Evolutionary conservation across 805 yeast species (phyloP).

Genomic region (Teunomyces cretensis): DNA sequence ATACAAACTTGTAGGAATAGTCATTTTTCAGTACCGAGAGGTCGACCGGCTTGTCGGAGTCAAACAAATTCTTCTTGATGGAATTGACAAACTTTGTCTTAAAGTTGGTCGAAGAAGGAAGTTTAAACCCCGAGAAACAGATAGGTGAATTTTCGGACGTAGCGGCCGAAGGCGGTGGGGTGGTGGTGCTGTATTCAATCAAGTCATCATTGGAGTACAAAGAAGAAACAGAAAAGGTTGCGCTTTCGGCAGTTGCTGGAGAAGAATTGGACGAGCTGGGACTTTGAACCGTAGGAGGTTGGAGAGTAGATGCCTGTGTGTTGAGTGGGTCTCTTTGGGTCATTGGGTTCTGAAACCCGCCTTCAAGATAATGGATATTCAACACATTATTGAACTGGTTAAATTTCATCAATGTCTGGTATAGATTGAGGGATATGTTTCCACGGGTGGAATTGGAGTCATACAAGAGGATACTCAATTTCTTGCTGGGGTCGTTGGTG

Average conservation of each 20-base stretch:
- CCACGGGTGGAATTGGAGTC: constrained; percentile 26
- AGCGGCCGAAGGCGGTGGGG: constrained; percentile 4
- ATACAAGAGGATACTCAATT: constrained; percentile 29
- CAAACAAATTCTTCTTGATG: constrained; percentile 29
- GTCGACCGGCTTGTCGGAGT: neutral
- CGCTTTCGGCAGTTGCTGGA: constrained; percentile 4
- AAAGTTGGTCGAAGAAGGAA: constrained; percentile 41
- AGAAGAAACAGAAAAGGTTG: constrained; percentile 5
- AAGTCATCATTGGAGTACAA: constrained; percentile 9
- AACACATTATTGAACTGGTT: constrained; percentile 18
- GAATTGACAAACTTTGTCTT: constrained; percentile 35
- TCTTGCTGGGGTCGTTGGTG: constrained; percentile 5
- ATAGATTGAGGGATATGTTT: constrained; percentile 25
- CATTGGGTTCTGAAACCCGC: constrained; percentile 22
- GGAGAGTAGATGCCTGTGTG: neutral
- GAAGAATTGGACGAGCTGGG: constrained; percentile 5
- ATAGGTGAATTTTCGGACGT: neutral
- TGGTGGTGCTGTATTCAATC: constrained; percentile 8
- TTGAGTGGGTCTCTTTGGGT: neutral
- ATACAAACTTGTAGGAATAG: constrained; percentile 9
- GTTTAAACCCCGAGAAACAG: constrained; percentile 39
- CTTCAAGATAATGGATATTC: constrained; percentile 22
- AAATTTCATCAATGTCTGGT: constrained; percentile 36
- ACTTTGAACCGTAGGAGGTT: neutral
- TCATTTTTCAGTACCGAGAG: neutral